phyloP scores from a whole-genome alignment of 2,329 filamentous ascomycete species.

The Beauveria sp. region DNA sequence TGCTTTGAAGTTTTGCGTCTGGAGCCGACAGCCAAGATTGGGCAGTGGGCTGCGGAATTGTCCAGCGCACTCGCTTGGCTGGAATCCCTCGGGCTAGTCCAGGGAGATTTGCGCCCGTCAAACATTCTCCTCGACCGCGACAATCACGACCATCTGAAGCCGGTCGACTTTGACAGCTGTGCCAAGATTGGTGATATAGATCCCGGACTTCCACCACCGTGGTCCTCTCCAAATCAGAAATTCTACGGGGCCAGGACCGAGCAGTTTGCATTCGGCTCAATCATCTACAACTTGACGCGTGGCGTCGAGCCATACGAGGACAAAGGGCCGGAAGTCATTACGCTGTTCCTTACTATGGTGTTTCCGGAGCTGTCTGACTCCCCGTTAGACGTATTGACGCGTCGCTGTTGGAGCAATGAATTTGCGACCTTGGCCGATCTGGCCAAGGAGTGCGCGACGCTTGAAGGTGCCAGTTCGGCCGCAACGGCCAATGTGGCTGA shows the following conservation, averaged over 20 bases:
- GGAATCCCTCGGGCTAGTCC: background rate
- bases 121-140: conserved; percentile 2
- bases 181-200: background rate
- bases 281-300: conserved; percentile 3
- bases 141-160: background rate
- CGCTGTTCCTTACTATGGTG: background rate
- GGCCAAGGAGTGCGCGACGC: background rate
- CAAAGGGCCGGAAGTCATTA: background rate
- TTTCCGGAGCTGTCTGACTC: conserved; percentile 1
- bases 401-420: conserved; percentile 1
- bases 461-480: background rate
- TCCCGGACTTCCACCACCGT: conserved; percentile 1
- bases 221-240: background rate
- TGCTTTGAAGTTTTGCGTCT: background rate
- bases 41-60: conserved; percentile 12
- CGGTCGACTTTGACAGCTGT: conserved; percentile 3
- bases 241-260: background rate
- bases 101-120: conserved; percentile 2
- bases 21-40: background rate
- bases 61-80: conserved; percentile 10
- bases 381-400: background rate
- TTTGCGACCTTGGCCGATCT: conserved; percentile 7
- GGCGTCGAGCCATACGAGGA: conserved; percentile 9
- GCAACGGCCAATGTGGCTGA: background rate
- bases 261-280: conserved; percentile 7